Conservation (phyloP, 192 early-diverging fungal species). For the Linnemannia schmuckeri region DNA sequence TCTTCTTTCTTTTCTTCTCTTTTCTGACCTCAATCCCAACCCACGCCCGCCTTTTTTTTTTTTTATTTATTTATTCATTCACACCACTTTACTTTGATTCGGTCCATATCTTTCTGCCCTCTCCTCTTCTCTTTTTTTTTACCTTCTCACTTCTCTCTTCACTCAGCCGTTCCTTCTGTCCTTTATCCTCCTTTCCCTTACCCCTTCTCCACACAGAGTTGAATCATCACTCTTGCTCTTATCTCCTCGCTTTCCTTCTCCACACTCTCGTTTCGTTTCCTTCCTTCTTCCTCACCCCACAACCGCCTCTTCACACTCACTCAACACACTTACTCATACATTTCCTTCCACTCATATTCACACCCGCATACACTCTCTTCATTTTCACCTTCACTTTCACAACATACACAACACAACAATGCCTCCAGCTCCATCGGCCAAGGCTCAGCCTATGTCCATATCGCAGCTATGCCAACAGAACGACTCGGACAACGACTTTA, state of each 20-base stretch:
- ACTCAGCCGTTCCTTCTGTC: neutral
- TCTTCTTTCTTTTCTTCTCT: neutral
- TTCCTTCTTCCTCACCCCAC: neutral
- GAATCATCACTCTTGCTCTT: conserved; percentile 8
- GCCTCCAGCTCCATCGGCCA: conserved; percentile 46
- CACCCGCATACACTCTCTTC: neutral
- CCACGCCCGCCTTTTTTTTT: neutral
- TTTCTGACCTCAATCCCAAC: neutral
- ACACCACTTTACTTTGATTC: neutral
- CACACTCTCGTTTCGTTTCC: neutral
- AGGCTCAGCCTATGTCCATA: conserved; percentile 56
- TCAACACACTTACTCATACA: neutral
- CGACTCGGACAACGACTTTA: conserved; percentile 34
- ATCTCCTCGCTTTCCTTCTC: neutral
- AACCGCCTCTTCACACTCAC: neutral
- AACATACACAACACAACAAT: conserved; percentile 10
- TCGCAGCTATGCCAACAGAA: conserved; percentile 49
- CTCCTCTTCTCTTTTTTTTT: neutral
- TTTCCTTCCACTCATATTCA: neutral
- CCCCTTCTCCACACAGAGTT: neutral
- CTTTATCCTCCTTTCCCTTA: neutral
- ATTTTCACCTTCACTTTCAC: neutral
- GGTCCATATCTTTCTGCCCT: neutral
- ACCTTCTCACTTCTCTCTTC: neutral
- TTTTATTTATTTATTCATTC: neutral